Evolutionary conservation across 2,329 filamentous ascomycete species (phyloP).

Genomic region (Cladobotryum mycophilum): DNA sequence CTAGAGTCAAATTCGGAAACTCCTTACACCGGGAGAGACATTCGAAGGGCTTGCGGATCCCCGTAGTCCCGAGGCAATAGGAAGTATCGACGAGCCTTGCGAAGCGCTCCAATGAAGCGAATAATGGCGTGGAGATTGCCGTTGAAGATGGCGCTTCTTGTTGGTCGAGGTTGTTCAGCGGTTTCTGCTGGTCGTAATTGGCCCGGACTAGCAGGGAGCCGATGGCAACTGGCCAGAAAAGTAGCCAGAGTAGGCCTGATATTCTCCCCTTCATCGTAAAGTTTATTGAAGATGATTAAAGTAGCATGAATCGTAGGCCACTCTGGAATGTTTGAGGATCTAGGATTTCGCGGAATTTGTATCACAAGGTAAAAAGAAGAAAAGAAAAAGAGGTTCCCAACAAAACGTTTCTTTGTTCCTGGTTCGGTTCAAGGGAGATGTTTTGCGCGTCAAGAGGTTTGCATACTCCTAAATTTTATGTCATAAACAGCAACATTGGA

Average conservation of each 20-base stretch:
- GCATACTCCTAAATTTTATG: neutral
- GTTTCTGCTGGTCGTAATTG: conserved; percentile 5
- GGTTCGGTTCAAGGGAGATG: neutral
- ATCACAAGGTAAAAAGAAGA: too few relatives aligned
- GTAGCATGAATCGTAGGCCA: conserved; percentile 1
- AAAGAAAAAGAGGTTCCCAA: too few relatives aligned
- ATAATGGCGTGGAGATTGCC: conserved; percentile 57
- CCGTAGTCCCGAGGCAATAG: conserved; percentile 84
- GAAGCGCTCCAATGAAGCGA: conserved; percentile 76
- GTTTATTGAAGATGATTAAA: neutral
- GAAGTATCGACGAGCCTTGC: conserved; percentile 89
- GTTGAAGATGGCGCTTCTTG: neutral
- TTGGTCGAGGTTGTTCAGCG: neutral
- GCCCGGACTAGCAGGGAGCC: conserved; percentile 1
- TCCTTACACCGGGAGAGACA: conserved; percentile 82
- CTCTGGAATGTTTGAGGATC: too few relatives aligned
- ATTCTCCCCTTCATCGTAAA: conserved; percentile 6
- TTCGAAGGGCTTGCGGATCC: conserved; percentile 74
- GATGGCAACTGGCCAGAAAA: conserved; percentile 2
- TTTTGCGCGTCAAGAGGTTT: neutral
- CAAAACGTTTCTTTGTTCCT: too few relatives aligned
- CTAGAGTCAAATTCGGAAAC: conserved; percentile 71
- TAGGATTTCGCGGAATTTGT: too few relatives aligned
- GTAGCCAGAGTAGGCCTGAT: conserved; percentile 1
- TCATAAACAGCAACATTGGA: neutral